Evolutionary conservation across 2,329 filamentous ascomycete genomes (phyloP), one percentile per base, ranked within the genome.

Genomic region (Blastomyces parvus): DNA sequence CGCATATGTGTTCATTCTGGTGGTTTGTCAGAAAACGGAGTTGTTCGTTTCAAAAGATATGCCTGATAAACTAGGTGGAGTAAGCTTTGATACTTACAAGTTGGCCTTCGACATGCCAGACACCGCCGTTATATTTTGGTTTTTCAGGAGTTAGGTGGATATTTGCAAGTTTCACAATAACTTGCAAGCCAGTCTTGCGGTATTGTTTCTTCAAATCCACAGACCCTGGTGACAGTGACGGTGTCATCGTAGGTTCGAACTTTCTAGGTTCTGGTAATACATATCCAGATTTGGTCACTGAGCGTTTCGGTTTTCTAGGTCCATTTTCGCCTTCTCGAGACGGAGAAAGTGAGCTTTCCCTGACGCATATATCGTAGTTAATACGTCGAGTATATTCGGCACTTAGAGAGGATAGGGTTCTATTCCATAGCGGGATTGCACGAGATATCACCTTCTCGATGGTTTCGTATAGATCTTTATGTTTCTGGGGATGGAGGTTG

Each of bases 141-240:
- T 83, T 81, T 40, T 83, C 80, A 0, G 85, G 85, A 0, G 80
- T 84, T 0, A 87, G 76, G 57, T 86, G 77, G 63, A 87, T 84
- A 55, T 79, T 82, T 2, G 83, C 82, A 67, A 88, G 78, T 69
- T 87, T 88, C 58, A 87, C 81, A 55, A 88, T 86, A 55, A 88
- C 72, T 68, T 88, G 85, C 2, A 87, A 68, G 1, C 80, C 79
- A 11, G 70, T 68, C 2, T 75, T 68, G n/a, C 67, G 59, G 62
- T 73, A 79, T 25, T 72, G 62, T n/a, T 69, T 59, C 55, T 65
- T 62, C 2, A 76, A 66, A 40, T 70, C 52, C 66, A 74, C 60
- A 56, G 66, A 65, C n/a, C 83, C 82, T 3, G 61, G 60, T 9
- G 60, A 46, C 19, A 57, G 38, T 19, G 52, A 52, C 27, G 55